Evolutionary conservation across 768 basidiomycete genomes (phyloP).

Genomic region (Piloderma croceum): DNA sequence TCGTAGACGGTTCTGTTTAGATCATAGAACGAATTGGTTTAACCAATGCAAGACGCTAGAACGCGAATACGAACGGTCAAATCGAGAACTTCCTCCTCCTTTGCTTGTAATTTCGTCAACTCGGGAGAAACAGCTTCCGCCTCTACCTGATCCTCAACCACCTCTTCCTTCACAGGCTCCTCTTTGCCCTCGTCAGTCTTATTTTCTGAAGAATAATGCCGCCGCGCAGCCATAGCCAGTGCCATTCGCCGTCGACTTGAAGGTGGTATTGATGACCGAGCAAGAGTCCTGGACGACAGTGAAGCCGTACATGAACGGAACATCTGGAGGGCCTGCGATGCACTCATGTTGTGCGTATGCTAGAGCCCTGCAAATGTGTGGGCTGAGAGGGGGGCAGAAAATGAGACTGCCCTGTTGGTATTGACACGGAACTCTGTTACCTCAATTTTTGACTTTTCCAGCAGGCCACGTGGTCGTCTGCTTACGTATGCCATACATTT

Average conservation of each 20-base stretch:
- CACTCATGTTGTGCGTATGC: too few relatives aligned
- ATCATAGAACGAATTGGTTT: constrained; percentile 12
- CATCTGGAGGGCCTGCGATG: constrained; percentile 42
- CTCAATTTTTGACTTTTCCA: too few relatives aligned
- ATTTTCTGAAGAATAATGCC: constrained; percentile 59
- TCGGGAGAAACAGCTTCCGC: constrained; percentile 26
- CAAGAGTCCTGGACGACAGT: constrained; percentile 44
- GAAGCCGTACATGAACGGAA: constrained; percentile 58
- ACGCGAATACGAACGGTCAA: constrained; percentile 57
- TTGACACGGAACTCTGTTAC: too few relatives aligned
- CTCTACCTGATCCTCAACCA: constrained; percentile 24
- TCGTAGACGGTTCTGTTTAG: constrained; percentile 75
- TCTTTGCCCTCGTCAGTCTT: constrained; percentile 25
- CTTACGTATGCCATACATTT: too few relatives aligned
- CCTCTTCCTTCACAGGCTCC: constrained; percentile 17
- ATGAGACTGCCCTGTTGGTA: too few relatives aligned
- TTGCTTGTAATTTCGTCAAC: constrained; percentile 65
- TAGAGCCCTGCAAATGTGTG: too few relatives aligned
- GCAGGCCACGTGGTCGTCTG: too few relatives aligned
- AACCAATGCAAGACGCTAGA: background rate
- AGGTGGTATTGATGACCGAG: constrained; percentile 34
- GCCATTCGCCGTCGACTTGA: constrained; percentile 21
- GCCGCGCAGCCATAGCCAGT: constrained; percentile 17
- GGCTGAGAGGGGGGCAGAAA: too few relatives aligned
- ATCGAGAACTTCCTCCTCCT: constrained; percentile 78